Evolutionary conservation across 2,329 filamentous ascomycete genomes (phyloP).

Genomic region (Tolypocladium amazonense): DNA sequence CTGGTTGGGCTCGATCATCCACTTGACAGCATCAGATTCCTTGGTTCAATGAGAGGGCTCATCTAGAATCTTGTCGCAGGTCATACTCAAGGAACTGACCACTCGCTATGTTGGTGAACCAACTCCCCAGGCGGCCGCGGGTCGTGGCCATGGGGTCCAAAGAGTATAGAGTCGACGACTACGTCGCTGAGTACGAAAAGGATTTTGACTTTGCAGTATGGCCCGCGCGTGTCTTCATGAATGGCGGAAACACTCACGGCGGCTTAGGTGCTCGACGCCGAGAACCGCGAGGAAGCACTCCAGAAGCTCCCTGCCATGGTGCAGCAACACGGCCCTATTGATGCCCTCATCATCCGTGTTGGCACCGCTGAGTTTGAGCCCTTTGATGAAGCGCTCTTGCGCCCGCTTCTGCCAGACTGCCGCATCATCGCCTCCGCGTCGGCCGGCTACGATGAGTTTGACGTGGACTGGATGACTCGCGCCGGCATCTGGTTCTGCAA

Average conservation of each 20-base stretch:
- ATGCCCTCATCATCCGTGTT: constrained; percentile 39
- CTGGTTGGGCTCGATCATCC: not conserved
- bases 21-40: not conserved
- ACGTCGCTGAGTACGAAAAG: constrained; percentile 24
- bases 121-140: constrained; percentile 2
- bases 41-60: not conserved
- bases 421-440: constrained; percentile 35
- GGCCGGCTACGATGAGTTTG: constrained; percentile 37
- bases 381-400: constrained; percentile 33
- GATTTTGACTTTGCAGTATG: constrained; percentile 24
- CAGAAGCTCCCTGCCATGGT: constrained; percentile 24
- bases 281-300: constrained; percentile 23
- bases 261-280: constrained; percentile 19
- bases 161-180: constrained; percentile 25
- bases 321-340: constrained; percentile 26
- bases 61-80: no score
- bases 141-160: not conserved
- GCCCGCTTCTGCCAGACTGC: constrained; percentile 26
- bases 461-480: constrained; percentile 29
- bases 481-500: constrained; percentile 43
- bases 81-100: not conserved
- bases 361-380: constrained; percentile 37
- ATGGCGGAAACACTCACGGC: not conserved
- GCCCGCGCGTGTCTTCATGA: not conserved
- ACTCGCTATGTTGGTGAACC: not conserved